Base-by-base conservation (phyloP, 805 yeast genomes). In the Schwanniomyces polymorphus region DNA sequence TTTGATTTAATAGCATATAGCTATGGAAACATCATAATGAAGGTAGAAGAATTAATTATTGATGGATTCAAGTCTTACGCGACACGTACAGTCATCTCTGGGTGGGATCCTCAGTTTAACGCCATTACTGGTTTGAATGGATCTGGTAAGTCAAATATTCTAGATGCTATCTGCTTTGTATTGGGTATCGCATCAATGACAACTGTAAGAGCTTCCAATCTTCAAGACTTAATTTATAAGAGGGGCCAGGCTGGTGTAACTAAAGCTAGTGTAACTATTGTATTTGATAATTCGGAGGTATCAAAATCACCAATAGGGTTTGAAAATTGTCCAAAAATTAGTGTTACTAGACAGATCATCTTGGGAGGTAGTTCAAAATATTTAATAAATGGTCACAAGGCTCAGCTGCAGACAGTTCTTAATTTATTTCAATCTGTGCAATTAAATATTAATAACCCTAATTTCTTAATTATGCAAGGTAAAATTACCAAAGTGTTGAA, bases 41-140 rank as follows among this genome's bases (percentile, higher is more conserved):
- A 81, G 67, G 96, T 94, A n/a, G 97, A 92, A 62, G 99, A 95
- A 63, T 80, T 94, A 47, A 91, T 94, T 51, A 85, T 94, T 41
- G 99, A 94, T 68, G 99, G 99, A 39, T 94, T 94, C 80, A 94
- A 94, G 72, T 90, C 97, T 18, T 94, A 94, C 59, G 97, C 98
- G 25, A 87, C 96, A 1, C 85, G 98, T 72, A 94, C 99, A 0
- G 97, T 91, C 27, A 88, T 94, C 27, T 81, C 96, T 1, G 88
- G 85, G 25, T 95, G 99, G 99, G 99, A 94, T 67, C 80, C 88
- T 1, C 96, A 88, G 68, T 95, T 94, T 70, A 94, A 95, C 69
- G 97, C 98, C 58, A 92, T 94, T 63, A 95, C 99, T 0, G 99
- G 99, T 7, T 76, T 94, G 42, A 94, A 94, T 64, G 99, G 99